Percentiles rank a stretch among this genome's conserved stretches.
phyloP scores from a whole-genome alignment of 148 eudicot genomes.

The Suaeda aralocaspica region DNA sequence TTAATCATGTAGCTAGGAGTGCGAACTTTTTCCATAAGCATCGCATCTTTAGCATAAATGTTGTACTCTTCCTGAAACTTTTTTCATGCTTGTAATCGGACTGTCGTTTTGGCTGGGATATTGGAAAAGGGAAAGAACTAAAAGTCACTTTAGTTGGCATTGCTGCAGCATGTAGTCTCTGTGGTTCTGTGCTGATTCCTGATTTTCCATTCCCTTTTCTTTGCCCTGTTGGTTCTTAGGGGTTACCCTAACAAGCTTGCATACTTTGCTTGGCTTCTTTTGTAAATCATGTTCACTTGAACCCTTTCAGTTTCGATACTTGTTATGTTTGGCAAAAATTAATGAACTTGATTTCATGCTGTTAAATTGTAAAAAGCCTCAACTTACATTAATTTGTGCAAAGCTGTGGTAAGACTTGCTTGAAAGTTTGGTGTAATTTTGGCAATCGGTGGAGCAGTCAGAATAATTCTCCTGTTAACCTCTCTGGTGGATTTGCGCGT shows the following conservation, averaged over 20 bases:
- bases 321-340: neutral
- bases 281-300: slow-evolving; percentile 1
- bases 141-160: neutral
- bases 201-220: neutral
- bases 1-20: neutral
- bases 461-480: slow-evolving; percentile 4
- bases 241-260: neutral
- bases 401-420: slow-evolving; percentile 12
- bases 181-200: neutral
- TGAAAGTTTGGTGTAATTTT: slow-evolving; percentile 19
- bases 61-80: neutral
- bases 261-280: neutral
- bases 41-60: no score
- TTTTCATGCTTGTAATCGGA: neutral
- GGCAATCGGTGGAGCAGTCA: slow-evolving; percentile 7
- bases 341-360: slow-evolving; percentile 19
- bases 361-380: neutral
- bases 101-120: neutral
- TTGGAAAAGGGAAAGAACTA: neutral
- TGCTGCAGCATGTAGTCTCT: neutral
- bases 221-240: no score
- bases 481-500: neutral
- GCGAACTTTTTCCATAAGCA: no score
- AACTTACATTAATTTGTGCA: neutral
- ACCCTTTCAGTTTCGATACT: neutral